phyloP scores from a whole-genome alignment of 2,329 filamentous ascomycete genomes.

The Aspergillus fumigatus region DNA sequence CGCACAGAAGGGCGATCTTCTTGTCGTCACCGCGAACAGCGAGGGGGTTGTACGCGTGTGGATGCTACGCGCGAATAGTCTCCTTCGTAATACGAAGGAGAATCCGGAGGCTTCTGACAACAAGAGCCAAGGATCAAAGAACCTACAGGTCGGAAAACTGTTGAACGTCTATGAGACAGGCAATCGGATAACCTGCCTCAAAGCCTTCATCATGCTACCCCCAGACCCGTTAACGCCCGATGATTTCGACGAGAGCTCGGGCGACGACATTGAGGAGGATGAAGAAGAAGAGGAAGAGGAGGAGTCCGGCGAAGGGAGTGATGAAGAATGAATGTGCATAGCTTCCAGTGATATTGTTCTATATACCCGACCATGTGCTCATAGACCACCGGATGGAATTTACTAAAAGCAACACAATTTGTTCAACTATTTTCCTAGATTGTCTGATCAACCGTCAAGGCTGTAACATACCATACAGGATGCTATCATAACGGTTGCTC shows the following conservation, averaged over 20 bases:
- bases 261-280: constrained; percentile 26
- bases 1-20: constrained; percentile 37
- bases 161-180: constrained; percentile 78
- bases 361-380: constrained; percentile 19
- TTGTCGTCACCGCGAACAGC: constrained; percentile 73
- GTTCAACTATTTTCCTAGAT: not conserved
- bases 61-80: constrained; percentile 47
- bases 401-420: not conserved
- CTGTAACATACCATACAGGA: not conserved
- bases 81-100: constrained; percentile 16
- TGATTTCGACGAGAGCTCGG: constrained; percentile 24
- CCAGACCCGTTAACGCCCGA: constrained; percentile 52
- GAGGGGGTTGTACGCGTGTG: constrained; percentile 82
- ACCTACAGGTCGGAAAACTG: constrained; percentile 57
- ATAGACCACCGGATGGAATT: constrained; percentile 9
- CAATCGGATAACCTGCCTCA: constrained; percentile 84
- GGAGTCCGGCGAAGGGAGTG: constrained; percentile 27
- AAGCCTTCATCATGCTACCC: constrained; percentile 78
- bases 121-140: constrained; percentile 18
- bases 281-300: constrained; percentile 18
- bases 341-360: constrained; percentile 7
- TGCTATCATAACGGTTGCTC: not conserved
- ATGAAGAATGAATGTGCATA: constrained; percentile 13
- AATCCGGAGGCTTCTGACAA: constrained; percentile 15
- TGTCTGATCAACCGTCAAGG: not conserved